Evolutionary conservation across 768 basidiomycete species (phyloP).

Genomic region (Amanita rubescens): DNA sequence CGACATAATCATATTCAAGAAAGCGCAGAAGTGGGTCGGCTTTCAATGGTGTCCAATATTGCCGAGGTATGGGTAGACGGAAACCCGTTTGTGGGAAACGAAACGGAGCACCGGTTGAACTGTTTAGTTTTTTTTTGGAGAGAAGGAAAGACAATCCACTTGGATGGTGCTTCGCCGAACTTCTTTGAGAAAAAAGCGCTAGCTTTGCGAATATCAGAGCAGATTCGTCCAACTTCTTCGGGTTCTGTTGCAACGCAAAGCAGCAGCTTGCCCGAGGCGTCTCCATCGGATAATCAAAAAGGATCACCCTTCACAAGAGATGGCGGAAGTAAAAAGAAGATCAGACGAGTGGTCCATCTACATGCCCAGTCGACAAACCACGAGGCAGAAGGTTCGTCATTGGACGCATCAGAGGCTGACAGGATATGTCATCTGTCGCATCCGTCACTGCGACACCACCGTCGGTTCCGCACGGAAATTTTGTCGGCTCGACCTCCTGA

Average conservation of each 20-base stretch:
- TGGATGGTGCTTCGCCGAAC: slow-evolving; percentile 69
- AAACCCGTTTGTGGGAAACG: slow-evolving; percentile 71
- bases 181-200: slow-evolving; percentile 66
- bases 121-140: slow-evolving; percentile 82
- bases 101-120: slow-evolving; percentile 65
- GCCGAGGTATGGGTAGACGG: slow-evolving; percentile 76
- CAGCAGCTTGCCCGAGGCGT: too few relatives aligned
- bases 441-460: neutral
- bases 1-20: slow-evolving; percentile 76
- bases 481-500: too few relatives aligned
- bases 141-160: slow-evolving; percentile 69
- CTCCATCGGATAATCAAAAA: neutral
- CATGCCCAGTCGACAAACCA: neutral
- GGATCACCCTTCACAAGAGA: neutral
- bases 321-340: neutral
- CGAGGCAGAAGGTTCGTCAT: neutral
- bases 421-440: neutral
- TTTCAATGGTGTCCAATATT: slow-evolving; percentile 75
- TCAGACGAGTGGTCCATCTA: neutral
- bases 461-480: neutral
- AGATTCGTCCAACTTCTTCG: neutral
- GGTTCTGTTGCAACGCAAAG: neutral
- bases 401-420: neutral
- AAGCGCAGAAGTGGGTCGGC: slow-evolving; percentile 74
- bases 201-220: slow-evolving; percentile 8